Conservation (phyloP, 2,329 filamentous ascomycete species). For the Dissoconium aciculare region DNA sequence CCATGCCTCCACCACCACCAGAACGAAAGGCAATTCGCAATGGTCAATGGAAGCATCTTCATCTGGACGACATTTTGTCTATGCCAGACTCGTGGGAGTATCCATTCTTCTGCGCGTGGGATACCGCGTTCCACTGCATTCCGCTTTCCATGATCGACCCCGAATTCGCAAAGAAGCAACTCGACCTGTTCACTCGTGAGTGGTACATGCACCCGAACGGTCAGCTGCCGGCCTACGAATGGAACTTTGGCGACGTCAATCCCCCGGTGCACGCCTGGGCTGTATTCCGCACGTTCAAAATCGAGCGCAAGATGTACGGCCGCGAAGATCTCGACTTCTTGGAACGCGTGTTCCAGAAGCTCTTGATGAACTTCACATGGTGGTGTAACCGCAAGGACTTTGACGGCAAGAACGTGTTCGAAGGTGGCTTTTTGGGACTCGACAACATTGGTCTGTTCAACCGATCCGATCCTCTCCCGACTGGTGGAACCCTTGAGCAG, state of each 20-base stretch:
- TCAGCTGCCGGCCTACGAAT: constrained; percentile 83
- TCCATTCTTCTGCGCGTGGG: constrained; percentile 95
- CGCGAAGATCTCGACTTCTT: constrained; percentile 89
- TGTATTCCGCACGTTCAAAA: constrained; percentile 92
- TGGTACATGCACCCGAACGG: constrained; percentile 99
- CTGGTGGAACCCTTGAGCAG: constrained; percentile 84
- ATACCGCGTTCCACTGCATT: constrained; percentile 93
- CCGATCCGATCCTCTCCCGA: constrained; percentile 84
- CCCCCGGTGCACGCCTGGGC: constrained; percentile 95
- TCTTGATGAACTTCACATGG: constrained; percentile 95
- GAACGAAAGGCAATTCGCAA: constrained; percentile 71
- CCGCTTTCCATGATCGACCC: constrained; percentile 93
- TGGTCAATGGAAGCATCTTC: constrained; percentile 81
- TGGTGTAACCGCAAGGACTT: constrained; percentile 96
- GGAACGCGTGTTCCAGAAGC: constrained; percentile 89
- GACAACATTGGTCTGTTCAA: constrained; percentile 98
- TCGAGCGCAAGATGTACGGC: constrained; percentile 93
- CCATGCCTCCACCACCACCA: constrained; percentile 70
- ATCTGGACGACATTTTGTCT: constrained; percentile 86
- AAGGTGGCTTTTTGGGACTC: constrained; percentile 85
- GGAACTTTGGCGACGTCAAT: constrained; percentile 97
- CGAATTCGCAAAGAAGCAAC: constrained; percentile 94
- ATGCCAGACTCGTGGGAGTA: constrained; percentile 99
- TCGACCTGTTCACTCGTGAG: constrained; percentile 87
- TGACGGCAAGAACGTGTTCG: constrained; percentile 93